Evolutionary conservation across 2,329 filamentous ascomycete genomes (phyloP), one percentile per base, ranked within the genome.

Genomic region (Blastomyces silverae): DNA sequence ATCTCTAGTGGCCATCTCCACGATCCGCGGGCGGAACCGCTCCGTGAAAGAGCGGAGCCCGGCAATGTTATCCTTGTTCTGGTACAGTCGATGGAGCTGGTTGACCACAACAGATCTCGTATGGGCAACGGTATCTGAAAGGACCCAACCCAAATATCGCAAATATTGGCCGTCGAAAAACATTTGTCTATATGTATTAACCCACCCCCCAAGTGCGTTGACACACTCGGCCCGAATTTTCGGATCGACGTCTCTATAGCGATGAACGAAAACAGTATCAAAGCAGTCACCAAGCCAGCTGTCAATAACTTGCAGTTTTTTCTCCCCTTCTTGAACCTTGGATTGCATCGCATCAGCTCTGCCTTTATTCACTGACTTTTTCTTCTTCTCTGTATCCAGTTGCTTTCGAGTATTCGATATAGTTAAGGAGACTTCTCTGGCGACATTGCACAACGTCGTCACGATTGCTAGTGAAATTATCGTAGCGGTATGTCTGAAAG

Each of bases 401-500:
- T 95, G 90, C 69, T 92, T 88, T 67, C 89, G 88, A 62, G 87
- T 86, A 67, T 88, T 92, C 22, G 90, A 89, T 65, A 90, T 87
- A 64, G 87, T 86, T 56, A 87, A 83, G 59, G 89, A 86, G 37
- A 94, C 83, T 42, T 87, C 85, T 63, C 85, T 85, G 13, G 89
- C 89, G 44, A 93, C 82, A 58, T 85, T 82, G 68, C 91, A 92
- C 34, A 97, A 81, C 0, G 90, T 86, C 44, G 86, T 91, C 64
- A 90, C 88, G 68, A 96, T 88, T 20, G 90, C 84, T 44, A 97
- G 80, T 0, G 90, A 88, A 31, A 93, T 88, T 0, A 94, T 88
- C 1, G 93, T 96, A 0, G 92, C 90, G 0, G 94, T 99, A 77
- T 99, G 94, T 68, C 94, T 86, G 77, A 99, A 97, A 1, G 94